phyloP scores from a whole-genome alignment of 176 grass and related monocot species.

The Lolium rigidum region DNA sequence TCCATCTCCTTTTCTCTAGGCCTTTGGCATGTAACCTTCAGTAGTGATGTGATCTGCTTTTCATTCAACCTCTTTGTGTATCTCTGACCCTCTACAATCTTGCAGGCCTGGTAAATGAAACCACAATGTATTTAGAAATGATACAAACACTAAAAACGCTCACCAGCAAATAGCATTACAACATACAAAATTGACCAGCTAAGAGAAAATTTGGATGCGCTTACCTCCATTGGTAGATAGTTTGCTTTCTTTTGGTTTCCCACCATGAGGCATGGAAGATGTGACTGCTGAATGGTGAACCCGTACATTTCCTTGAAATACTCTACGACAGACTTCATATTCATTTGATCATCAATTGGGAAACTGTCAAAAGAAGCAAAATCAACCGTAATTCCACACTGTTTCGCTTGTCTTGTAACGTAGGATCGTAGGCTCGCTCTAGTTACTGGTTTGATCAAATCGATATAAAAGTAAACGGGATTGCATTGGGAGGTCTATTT shows the following conservation, averaged over 20 bases:
- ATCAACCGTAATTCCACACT: background rate
- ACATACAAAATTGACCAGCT: background rate
- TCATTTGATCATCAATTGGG: conserved; percentile 99
- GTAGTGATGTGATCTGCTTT: conserved; percentile 95
- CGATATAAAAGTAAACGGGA: background rate
- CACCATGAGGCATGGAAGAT: conserved; percentile 97
- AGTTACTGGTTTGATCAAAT: background rate
- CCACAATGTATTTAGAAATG: background rate
- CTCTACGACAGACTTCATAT: conserved; percentile 99
- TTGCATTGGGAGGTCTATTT: background rate
- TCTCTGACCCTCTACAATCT: conserved; percentile 98
- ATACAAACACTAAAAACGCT: background rate
- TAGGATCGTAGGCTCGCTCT: background rate
- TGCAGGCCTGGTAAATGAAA: conserved; percentile 70
- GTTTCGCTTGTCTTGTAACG: background rate
- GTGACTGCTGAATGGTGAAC: conserved; percentile 89
- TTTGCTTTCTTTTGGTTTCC: conserved; percentile 99
- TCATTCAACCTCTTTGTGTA: conserved; percentile 99
- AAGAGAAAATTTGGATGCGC: background rate
- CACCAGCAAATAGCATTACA: background rate
- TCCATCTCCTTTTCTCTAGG: conserved; percentile 97
- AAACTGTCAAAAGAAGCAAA: conserved; percentile 59
- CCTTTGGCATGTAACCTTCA: conserved; percentile 98
- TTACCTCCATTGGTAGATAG: conserved; percentile 98
- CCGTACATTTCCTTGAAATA: conserved; percentile 99